Percentiles rank a stretch among this genome's conserved stretches.
These are phyloP conservation scores for Claviceps sp. DNA, from an alignment of 2,329 filamentous ascomycete genomes.

Conservation along the genomic window DNA sequence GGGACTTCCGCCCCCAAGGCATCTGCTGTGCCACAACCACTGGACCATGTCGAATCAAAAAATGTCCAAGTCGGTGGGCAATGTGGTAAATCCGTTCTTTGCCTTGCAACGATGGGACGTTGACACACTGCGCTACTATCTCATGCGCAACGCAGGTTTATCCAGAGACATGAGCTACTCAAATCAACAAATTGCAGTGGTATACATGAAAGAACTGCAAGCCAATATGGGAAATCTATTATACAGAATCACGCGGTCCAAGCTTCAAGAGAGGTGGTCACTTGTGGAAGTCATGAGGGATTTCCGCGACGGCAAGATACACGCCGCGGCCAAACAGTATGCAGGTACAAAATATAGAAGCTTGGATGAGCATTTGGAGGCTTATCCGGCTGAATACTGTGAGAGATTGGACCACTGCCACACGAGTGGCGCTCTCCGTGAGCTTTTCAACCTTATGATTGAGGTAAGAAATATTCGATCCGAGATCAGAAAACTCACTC, in stretches of 20 bases:
- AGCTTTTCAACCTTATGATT: constrained; percentile 48
- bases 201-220: constrained; percentile 71
- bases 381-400: constrained; percentile 20
- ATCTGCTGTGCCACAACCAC: constrained; percentile 79
- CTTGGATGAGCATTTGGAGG: constrained; percentile 13
- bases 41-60: constrained; percentile 89
- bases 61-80: constrained; percentile 93
- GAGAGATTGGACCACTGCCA: constrained; percentile 50
- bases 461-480: constrained; percentile 29
- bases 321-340: neutral
- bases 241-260: constrained; percentile 53
- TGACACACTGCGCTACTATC: constrained; percentile 80
- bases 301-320: constrained; percentile 15
- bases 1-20: constrained; percentile 62
- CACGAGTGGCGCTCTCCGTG: constrained; percentile 50
- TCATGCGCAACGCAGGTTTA: constrained; percentile 69
- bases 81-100: constrained; percentile 88
- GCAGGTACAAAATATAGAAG: constrained; percentile 12
- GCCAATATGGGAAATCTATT: constrained; percentile 69
- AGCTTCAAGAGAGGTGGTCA: constrained; percentile 44
- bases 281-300: constrained; percentile 41
- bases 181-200: constrained; percentile 59
- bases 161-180: constrained; percentile 71
- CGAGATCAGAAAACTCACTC: too few species aligned
- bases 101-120: constrained; percentile 80